Base-by-base conservation (phyloP, 2,329 filamentous ascomycete genomes). In the Beauveria sp. region DNA sequence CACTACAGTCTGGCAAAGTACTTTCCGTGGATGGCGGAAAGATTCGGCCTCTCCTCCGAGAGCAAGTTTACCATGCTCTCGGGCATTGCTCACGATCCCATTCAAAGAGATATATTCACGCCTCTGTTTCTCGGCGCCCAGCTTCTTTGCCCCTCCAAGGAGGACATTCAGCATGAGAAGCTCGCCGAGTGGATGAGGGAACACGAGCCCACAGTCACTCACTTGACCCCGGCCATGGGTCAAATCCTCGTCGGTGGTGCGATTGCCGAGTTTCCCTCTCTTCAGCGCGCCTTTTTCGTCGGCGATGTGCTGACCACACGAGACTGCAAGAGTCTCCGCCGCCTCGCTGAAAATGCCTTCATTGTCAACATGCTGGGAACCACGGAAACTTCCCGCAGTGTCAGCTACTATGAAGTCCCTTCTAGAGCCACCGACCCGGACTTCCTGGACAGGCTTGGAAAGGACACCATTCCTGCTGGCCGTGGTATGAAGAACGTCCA, bases 221-320 rank as follows among this genome's bases (percentile, higher is more conserved):
- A 98, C 74, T 77, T 98, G 45, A 99, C 95, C 1, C 95, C 95
- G 10, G 95, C 95, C 62, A 97, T 98, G 93, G 93, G 93, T 60
- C 91, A 97, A 68, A 95, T 98, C 64, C 78, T 98, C 2, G 87
- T 93, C n/a, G 93, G 92, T 49, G 91, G 90, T 66, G 89, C 91
- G 26, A 87, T 78, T 3, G 86, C 90, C 0, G 75, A 89, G 66
- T 96, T 97, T 69, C 88, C 91, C 1, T 80, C 82, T 14, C 79
- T 98, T n/a, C 81, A 88, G 62, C 81, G 86, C 62, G 91, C 87
- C 20, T 93, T 98, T 79, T 98, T 93, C 65, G 93, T 98, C 1
- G 95, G 95, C 38, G 93, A 98, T 70, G 80, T 97, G 40, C 75
- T 98, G 53, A 96, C 91, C 65, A 96, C 87, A 70, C 83, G 86